A percentile compares a stretch with the other conserved stretches of the same genome.
Evolutionary conservation across 73 alveolate species (phyloP).

Genomic region (Effrenium voratum): DNA sequence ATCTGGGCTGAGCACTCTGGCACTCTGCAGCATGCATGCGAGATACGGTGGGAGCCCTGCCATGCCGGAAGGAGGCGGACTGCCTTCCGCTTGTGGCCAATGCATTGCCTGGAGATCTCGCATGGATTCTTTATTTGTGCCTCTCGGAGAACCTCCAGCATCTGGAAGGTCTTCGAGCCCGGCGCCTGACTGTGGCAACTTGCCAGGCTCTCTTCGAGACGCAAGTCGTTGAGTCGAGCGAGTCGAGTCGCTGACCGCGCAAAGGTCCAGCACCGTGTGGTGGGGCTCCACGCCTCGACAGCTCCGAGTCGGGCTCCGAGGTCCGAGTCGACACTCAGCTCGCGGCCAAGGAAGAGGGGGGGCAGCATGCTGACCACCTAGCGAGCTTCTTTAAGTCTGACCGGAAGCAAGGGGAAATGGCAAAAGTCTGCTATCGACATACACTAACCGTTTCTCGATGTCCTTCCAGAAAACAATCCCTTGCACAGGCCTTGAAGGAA

Average conservation of each 20-base stretch:
- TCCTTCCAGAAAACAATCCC: too few species aligned
- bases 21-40: too few species aligned
- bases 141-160: conserved; percentile 95
- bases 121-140: not conserved
- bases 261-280: conserved; percentile 97
- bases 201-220: too few species aligned
- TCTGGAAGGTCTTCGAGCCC: conserved; percentile 97
- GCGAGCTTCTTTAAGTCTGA: too few species aligned
- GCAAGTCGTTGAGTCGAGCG: not conserved
- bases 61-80: not conserved
- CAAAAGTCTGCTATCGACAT: too few species aligned
- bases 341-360: conserved; percentile 29
- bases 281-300: conserved; percentile 95
- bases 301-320: not conserved
- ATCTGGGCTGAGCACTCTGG: conserved; percentile 31
- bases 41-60: not conserved
- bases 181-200: conserved; percentile 95
- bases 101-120: conserved; percentile 14
- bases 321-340: not conserved
- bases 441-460: too few species aligned
- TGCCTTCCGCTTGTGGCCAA: conserved; percentile 53
- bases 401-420: too few species aligned
- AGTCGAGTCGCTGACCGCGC: conserved; percentile 94
- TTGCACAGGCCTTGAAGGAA: too few species aligned
- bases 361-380: conserved; percentile 52